phyloP scores from a whole-genome alignment of 441 rosid species.

The Erodium moschatum region DNA sequence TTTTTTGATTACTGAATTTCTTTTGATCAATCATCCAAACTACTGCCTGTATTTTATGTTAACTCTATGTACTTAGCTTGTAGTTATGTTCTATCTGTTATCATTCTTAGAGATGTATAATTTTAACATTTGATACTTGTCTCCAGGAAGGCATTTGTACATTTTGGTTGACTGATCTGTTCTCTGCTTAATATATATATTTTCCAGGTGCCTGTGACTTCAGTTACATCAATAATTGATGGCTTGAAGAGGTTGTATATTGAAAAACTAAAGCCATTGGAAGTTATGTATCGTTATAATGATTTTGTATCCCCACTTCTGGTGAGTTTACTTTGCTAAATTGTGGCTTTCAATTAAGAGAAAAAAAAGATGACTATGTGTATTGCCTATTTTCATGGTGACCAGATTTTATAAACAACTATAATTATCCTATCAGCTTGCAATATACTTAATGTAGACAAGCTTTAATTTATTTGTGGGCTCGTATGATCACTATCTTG shows the following conservation, averaged over 20 bases:
- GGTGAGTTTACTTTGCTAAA: constrained; percentile 34
- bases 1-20: not conserved
- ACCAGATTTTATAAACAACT: not conserved
- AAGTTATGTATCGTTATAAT: constrained; percentile 71
- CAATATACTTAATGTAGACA: not conserved
- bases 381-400: constrained; percentile 8
- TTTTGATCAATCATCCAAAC: not conserved
- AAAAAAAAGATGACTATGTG: not conserved
- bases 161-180: not conserved
- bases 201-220: constrained; percentile 59
- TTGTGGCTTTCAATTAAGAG: constrained; percentile 4
- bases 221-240: constrained; percentile 86
- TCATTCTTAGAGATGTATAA: not conserved
- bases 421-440: not conserved
- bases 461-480: not conserved
- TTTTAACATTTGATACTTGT: not conserved
- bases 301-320: constrained; percentile 77
- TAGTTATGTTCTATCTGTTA: not conserved
- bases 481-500: not conserved
- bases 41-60: not conserved
- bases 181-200: constrained; percentile 1
- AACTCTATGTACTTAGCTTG: not conserved
- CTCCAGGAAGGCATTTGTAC: not conserved
- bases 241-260: constrained; percentile 83
- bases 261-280: constrained; percentile 84